A percentile compares a stretch with the other conserved stretches of the same genome.
These are phyloP conservation scores for Sporothrix euskadiensis DNA, from an alignment of 2,329 filamentous ascomycete genomes.

Conservation along the genomic window DNA sequence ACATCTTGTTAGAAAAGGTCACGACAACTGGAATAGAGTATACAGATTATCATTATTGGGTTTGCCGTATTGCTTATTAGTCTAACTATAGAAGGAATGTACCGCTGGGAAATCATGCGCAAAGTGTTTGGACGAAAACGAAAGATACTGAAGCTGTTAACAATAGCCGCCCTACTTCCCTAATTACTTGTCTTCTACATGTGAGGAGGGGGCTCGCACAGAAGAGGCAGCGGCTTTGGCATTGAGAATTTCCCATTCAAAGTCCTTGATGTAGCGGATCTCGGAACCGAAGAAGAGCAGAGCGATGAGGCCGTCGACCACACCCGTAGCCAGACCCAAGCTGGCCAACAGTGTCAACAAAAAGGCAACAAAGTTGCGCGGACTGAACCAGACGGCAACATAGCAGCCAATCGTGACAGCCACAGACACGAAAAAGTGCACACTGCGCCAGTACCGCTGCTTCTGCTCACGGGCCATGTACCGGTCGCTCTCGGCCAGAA, in stretches of 20 bases:
- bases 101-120: background rate
- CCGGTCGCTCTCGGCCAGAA: conserved; percentile 66
- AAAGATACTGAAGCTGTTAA: background rate
- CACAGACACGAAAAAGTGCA: conserved; percentile 71
- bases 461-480: conserved; percentile 71
- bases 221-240: conserved; percentile 52
- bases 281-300: conserved; percentile 85
- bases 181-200: background rate
- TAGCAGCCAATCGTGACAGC: conserved; percentile 71
- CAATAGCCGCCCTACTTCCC: background rate
- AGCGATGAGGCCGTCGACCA: conserved; percentile 82
- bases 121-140: too few species aligned
- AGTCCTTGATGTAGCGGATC: conserved; percentile 79
- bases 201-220: background rate
- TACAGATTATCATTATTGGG: conserved; percentile 22
- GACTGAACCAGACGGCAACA: conserved; percentile 83
- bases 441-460: conserved; percentile 70
- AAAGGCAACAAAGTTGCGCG: conserved; percentile 69
- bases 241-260: conserved; percentile 86
- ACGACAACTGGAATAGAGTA: conserved; percentile 9
- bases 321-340: conserved; percentile 72
- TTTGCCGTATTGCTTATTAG: conserved; percentile 12
- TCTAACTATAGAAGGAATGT: background rate
- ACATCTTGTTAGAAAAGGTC: background rate
- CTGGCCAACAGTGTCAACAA: conserved; percentile 76